Percentiles rank a stretch among this genome's conserved stretches.
phyloP scores from a whole-genome alignment of 176 grass and related monocot species.

The Aegilops longissima region DNA sequence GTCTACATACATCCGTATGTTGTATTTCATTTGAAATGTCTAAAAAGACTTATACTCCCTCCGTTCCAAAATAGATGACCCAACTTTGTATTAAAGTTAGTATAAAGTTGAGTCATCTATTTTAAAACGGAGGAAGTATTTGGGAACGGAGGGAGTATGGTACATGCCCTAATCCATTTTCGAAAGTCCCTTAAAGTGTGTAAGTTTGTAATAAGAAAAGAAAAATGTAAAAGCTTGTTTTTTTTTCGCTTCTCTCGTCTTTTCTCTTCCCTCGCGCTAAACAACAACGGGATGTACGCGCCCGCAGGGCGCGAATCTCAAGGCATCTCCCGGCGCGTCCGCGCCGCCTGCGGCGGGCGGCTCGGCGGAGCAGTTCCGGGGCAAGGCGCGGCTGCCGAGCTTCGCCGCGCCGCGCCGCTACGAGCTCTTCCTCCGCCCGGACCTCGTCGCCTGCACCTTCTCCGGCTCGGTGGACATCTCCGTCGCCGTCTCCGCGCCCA shows the following conservation, averaged over 20 bases:
- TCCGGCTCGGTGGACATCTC: conserved; percentile 38
- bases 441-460: conserved; percentile 63
- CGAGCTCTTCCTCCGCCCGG: conserved; percentile 48
- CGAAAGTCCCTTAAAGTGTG: too few relatives aligned
- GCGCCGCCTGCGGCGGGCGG: not conserved
- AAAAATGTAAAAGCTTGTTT: not conserved
- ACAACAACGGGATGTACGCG: not conserved
- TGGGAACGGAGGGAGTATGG: too few relatives aligned
- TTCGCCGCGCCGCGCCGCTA: conserved; percentile 63
- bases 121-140: too few relatives aligned
- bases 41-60: too few relatives aligned
- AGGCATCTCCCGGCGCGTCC: not conserved
- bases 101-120: too few relatives aligned
- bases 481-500: conserved; percentile 48
- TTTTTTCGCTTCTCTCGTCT: not conserved
- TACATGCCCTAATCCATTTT: too few relatives aligned
- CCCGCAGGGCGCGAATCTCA: conserved; percentile 34
- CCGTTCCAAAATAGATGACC: too few relatives aligned
- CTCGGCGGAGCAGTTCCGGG: conserved; percentile 43
- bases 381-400: conserved; percentile 49
- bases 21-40: too few relatives aligned
- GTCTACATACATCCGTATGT: too few relatives aligned
- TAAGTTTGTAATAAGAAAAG: too few relatives aligned
- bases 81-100: too few relatives aligned
- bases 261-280: not conserved